Evolutionary conservation across 2,329 filamentous ascomycete genomes (phyloP).

Genomic region (Colletotrichum musae): DNA sequence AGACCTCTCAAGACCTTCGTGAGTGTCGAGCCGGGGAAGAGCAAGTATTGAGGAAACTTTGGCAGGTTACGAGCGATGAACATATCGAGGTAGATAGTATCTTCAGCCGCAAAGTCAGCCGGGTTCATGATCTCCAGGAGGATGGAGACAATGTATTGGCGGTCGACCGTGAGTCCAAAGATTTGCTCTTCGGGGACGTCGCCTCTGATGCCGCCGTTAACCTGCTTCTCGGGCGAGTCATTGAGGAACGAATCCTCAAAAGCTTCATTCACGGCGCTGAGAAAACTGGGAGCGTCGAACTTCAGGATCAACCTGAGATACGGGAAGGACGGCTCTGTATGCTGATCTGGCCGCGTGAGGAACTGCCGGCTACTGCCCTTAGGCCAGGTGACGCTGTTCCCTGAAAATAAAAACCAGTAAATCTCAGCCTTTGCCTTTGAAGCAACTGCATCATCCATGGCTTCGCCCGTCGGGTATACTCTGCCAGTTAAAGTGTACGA

Average conservation of each 20-base stretch:
- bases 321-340: conserved; percentile 82
- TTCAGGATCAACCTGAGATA: conserved; percentile 87
- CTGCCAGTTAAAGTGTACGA: conserved; percentile 92
- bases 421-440: conserved; percentile 86
- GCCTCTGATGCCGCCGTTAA: conserved; percentile 65
- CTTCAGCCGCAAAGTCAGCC: conserved; percentile 80
- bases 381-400: conserved; percentile 83
- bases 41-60: conserved; percentile 96
- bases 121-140: conserved; percentile 91
- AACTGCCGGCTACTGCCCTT: conserved; percentile 73
- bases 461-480: conserved; percentile 88
- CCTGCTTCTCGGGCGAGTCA: conserved; percentile 76
- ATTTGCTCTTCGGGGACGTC: conserved; percentile 76
- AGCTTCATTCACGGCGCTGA: conserved; percentile 96
- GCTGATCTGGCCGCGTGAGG: conserved; percentile 69
- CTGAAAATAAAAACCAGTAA: conserved; percentile 95
- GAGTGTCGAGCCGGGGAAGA: conserved; percentile 88
- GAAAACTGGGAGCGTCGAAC: conserved; percentile 91
- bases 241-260: conserved; percentile 97
- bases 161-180: conserved; percentile 81
- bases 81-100: conserved; percentile 98
- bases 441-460: conserved; percentile 80
- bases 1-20: conserved; percentile 85
- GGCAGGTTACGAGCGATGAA: conserved; percentile 96
- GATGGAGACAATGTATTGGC: conserved; percentile 94